phyloP scores from a whole-genome alignment of 202 grass and related monocot species.

The Miscanthus sacchariflorus region DNA sequence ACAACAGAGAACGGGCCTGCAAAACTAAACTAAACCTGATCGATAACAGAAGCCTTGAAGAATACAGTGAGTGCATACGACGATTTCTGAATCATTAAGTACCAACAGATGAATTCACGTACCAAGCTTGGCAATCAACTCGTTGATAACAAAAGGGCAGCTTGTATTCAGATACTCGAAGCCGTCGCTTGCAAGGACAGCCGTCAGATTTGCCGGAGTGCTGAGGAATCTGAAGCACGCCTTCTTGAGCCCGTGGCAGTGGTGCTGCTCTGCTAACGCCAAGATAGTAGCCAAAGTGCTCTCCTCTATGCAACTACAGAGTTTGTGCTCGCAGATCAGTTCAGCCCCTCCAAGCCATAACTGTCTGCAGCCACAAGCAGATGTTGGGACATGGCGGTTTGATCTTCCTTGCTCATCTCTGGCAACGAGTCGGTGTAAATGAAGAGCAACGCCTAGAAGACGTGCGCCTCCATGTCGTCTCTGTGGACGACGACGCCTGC shows the following conservation, averaged over 20 bases:
- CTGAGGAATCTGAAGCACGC: neutral
- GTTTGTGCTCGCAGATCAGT: constrained; percentile 9
- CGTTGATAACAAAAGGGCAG: neutral
- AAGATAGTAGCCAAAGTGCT: neutral
- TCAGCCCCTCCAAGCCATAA: neutral
- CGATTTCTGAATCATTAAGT: neutral
- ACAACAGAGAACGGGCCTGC: no score
- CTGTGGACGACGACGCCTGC: neutral
- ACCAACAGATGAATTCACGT: neutral
- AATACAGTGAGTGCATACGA: no score
- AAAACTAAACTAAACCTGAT: neutral
- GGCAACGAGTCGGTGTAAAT: neutral
- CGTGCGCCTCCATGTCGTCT: neutral
- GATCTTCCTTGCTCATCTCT: neutral
- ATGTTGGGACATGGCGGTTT: neutral
- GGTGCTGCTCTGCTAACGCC: neutral
- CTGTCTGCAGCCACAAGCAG: neutral
- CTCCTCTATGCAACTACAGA: neutral
- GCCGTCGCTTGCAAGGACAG: neutral
- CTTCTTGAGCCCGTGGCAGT: neutral
- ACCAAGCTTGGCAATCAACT: constrained; percentile 13
- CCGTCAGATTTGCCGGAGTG: neutral
- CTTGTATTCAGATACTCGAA: neutral
- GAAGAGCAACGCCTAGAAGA: neutral
- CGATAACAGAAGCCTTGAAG: neutral